Conservation (phyloP, 2,329 filamentous ascomycete species). For the Stenocarpella maydis region DNA sequence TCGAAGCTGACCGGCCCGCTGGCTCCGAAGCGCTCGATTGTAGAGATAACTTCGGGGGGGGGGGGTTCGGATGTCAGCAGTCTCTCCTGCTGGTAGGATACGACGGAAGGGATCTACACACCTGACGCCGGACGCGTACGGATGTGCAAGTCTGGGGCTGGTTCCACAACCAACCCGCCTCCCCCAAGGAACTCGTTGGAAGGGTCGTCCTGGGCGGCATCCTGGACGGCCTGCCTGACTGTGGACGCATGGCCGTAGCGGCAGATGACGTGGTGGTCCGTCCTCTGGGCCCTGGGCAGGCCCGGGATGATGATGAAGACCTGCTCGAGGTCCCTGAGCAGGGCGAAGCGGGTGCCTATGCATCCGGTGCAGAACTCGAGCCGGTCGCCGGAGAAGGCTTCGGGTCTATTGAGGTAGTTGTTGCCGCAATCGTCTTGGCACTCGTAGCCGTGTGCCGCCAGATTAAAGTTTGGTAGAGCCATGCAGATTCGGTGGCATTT, state of each 20-base stretch:
- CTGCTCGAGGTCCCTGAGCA: neutral
- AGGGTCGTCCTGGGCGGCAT: neutral
- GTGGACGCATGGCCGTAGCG: neutral
- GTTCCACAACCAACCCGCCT: too few species aligned
- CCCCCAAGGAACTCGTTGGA: neutral
- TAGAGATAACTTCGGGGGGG: neutral
- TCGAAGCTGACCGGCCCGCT: neutral
- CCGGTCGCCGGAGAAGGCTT: fast-evolving
- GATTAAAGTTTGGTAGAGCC: neutral
- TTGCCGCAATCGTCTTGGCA: neutral
- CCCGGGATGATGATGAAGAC: neutral
- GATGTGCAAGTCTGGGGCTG: too few species aligned
- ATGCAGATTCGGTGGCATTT: neutral
- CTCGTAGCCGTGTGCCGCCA: fast-evolving
- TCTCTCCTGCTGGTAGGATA: neutral
- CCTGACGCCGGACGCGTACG: neutral
- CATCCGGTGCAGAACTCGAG: neutral
- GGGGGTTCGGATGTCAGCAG: neutral
- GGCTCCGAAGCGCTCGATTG: neutral
- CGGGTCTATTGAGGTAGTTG: neutral
- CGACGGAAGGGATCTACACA: neutral
- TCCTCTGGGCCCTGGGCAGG: neutral
- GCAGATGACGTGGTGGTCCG: neutral
- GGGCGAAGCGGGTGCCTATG: neutral
- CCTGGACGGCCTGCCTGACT: fast-evolving